Conservation (phyloP, 106 monocot genomes). For the Ottelia alismoides region DNA sequence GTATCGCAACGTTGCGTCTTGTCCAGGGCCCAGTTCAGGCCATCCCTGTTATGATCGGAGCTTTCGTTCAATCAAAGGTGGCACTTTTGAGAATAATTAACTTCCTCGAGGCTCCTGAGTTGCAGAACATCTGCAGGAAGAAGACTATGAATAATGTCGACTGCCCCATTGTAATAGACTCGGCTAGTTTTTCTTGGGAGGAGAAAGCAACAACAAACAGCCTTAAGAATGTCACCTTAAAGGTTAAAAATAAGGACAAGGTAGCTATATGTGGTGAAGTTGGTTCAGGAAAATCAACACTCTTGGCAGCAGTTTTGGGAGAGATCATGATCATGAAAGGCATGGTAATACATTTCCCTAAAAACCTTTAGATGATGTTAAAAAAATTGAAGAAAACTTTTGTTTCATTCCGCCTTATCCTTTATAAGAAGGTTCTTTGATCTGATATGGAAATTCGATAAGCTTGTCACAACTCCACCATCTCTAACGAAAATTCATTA, state of each 20-base stretch:
- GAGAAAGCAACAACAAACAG: constrained; percentile 21
- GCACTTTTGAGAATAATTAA: constrained; percentile 44
- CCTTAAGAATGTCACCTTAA: constrained; percentile 32
- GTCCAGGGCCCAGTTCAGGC: constrained; percentile 61
- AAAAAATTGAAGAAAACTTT: no score
- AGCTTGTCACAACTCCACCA: no score
- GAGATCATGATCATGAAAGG: constrained; percentile 50
- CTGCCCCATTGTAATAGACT: constrained; percentile 18
- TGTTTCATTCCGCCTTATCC: no score
- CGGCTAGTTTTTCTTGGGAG: constrained; percentile 55
- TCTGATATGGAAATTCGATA: no score
- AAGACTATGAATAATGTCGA: not conserved
- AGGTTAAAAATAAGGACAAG: constrained; percentile 42
- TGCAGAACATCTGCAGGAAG: constrained; percentile 24
- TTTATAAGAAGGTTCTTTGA: no score
- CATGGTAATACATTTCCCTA: no score
- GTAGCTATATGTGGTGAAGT: constrained; percentile 85
- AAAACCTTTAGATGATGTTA: no score
- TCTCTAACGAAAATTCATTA: no score
- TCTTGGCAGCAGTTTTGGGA: constrained; percentile 67
- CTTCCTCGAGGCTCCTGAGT: constrained; percentile 64
- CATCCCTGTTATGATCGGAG: constrained; percentile 61
- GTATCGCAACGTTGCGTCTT: constrained; percentile 67
- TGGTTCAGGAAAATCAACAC: constrained; percentile 75
- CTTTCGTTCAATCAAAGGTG: constrained; percentile 65